Evolutionary conservation across 1,139 yeast genomes (phyloP), one percentile per base, ranked within the genome.

Genomic region (Sugiyamaella japonica): DNA sequence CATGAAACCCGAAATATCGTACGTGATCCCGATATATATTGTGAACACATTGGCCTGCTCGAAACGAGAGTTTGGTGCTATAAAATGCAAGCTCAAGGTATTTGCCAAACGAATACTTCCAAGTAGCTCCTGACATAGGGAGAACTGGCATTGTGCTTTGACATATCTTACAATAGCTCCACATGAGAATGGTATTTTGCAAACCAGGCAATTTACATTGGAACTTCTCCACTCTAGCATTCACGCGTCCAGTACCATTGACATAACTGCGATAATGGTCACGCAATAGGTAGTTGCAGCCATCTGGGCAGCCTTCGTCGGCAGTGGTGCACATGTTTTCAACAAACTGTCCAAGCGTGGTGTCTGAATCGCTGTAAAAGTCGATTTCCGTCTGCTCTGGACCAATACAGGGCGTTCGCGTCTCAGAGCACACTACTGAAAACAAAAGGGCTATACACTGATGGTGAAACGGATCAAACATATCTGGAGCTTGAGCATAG

Each of bases 61-160:
- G 76, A 70, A 64, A 68, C 56, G 61, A 74, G 61, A 68, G 68
- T 60, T 64, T 73, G 62, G 61, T 67, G 50, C 95, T 89, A 86
- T 95, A 90, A 66, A 90, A 91, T 40, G 86, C 77, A 28, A 91
- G 73, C 70, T 95, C 98, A 45, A 95, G 75, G 66, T 88, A 95
- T 66, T 93, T 95, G 0, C 99, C 99, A 68, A 95, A 84, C 0
- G 98, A 91, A 60, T 85, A 84, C 65, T 86, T 89, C 85, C 95
- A 91, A 0, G 97, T 85, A 29, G 85, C 86, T 53, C 89, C 93
- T 63, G 89, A 86, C 86, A 95, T 83, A n/a, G 89, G 88, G 23
- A 84, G 74, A 12, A 88, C 84, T 0, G 97, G 95, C 2, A 96
- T 85, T 0, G 86, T 78, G 46, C 78, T 80, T 16, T 83, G 80